Evolutionary conservation across 225 moss, liverwort and hornwort genomes (phyloP).

Genomic region (Marchantia polymorpha): DNA sequence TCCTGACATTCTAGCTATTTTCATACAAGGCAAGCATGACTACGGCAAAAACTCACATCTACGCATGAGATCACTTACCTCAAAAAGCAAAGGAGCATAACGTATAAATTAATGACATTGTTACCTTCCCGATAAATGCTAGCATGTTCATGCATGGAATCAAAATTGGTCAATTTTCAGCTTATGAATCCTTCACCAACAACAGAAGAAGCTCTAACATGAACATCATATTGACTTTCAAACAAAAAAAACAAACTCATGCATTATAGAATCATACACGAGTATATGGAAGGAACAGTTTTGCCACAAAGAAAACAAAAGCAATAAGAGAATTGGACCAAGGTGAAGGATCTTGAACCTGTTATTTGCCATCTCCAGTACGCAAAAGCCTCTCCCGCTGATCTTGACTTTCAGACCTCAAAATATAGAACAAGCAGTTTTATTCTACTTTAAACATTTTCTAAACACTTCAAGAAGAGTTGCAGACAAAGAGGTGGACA

Average conservation of each 20-base stretch:
- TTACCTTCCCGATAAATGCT: conserved; percentile 76
- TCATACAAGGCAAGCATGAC: background rate
- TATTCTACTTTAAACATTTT: too few species aligned
- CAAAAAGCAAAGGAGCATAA: conserved; percentile 80
- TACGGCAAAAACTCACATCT: background rate
- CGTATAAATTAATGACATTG: conserved; percentile 73
- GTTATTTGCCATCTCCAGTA: too few species aligned
- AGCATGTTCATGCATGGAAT: conserved; percentile 39
- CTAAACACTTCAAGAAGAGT: too few species aligned
- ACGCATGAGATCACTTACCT: conserved; percentile 45
- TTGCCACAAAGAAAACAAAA: background rate
- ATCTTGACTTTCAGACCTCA: too few species aligned
- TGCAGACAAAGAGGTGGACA: too few species aligned
- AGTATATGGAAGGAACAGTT: background rate
- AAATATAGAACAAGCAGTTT: too few species aligned
- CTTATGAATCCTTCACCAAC: background rate
- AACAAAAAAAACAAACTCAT: background rate
- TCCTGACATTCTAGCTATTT: background rate
- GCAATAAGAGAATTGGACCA: background rate
- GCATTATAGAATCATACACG: background rate
- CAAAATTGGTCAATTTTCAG: background rate
- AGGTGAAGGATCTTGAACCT: conserved; percentile 51
- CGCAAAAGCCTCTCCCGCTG: too few species aligned
- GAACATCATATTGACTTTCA: background rate
- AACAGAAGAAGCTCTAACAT: too few species aligned